Percentiles rank a stretch among this genome's conserved stretches.
Evolutionary conservation across 768 basidiomycete species (phyloP).

Genomic region (Russula compacta): DNA sequence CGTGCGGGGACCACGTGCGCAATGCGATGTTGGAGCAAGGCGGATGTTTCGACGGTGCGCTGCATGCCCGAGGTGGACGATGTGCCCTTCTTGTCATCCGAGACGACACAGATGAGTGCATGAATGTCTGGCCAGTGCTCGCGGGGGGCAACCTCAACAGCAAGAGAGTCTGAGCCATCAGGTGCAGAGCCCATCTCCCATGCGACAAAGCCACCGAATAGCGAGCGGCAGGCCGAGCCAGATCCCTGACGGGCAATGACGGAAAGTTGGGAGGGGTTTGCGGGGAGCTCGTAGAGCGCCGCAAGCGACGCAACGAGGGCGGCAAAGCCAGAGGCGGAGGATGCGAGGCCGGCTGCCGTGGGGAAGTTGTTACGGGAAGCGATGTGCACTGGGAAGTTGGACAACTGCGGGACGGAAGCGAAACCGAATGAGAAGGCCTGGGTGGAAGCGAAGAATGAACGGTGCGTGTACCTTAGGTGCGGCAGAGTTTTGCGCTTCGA

Average conservation of each 20-base stretch:
- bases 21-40: slow-evolving; percentile 85
- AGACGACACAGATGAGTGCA: slow-evolving; percentile 95
- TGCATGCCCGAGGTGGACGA: slow-evolving; percentile 97
- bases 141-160: slow-evolving; percentile 76
- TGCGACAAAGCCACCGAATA: slow-evolving; percentile 95
- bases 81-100: slow-evolving; percentile 93
- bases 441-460: not conserved
- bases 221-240: slow-evolving; percentile 94
- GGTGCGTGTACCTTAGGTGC: slow-evolving; percentile 51
- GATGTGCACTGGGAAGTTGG: slow-evolving; percentile 72
- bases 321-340: slow-evolving; percentile 94
- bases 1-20: slow-evolving; percentile 74
- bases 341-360: slow-evolving; percentile 95
- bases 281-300: slow-evolving; percentile 73
- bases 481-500: slow-evolving; percentile 61
- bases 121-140: slow-evolving; percentile 93
- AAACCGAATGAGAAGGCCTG: slow-evolving; percentile 8
- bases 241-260: slow-evolving; percentile 95
- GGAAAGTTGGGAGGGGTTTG: slow-evolving; percentile 73
- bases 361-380: slow-evolving; percentile 98
- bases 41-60: slow-evolving; percentile 86
- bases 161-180: slow-evolving; percentile 80
- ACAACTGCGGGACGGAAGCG: slow-evolving; percentile 39
- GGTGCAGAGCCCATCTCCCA: slow-evolving; percentile 70
- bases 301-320: slow-evolving; percentile 88